Conservation (phyloP, 148 eudicot species). For the Chenopodium formosanum region DNA sequence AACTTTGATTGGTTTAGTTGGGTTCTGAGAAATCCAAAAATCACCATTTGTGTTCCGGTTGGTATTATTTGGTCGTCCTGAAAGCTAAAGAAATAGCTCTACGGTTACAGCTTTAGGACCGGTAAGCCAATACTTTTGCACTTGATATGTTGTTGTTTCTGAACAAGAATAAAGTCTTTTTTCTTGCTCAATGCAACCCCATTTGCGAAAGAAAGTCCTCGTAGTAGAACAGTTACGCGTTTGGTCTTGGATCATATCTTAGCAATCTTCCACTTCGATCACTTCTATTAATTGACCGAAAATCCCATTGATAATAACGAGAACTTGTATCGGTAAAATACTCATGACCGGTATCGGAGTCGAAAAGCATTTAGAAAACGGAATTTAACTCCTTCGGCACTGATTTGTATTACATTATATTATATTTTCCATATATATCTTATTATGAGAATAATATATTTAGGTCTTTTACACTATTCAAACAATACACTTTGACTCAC, state of each 20-base stretch:
- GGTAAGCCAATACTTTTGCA: conserved; percentile 25
- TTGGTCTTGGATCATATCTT: conserved; percentile 9
- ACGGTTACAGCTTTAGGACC: conserved; percentile 7
- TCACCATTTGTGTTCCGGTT: conserved; percentile 10
- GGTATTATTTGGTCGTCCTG: conserved; percentile 23
- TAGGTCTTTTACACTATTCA: no score
- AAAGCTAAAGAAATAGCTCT: conserved; percentile 9
- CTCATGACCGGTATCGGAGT: not conserved
- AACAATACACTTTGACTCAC: no score
- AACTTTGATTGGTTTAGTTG: not conserved
- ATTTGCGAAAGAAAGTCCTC: not conserved
- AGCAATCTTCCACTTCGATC: conserved; percentile 26
- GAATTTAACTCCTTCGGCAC: conserved; percentile 14
- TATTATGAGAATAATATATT: no score
- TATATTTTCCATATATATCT: no score
- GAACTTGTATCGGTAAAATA: conserved; percentile 28
- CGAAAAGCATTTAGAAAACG: conserved; percentile 17
- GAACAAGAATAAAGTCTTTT: conserved; percentile 19
- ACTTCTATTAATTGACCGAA: not conserved
- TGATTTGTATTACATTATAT: not conserved
- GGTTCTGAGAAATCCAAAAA: conserved; percentile 25
- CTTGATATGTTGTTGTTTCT: conserved; percentile 8
- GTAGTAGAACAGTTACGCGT: not conserved
- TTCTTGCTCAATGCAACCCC: conserved; percentile 23
- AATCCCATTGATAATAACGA: conserved; percentile 3